Evolutionary conservation across 169 alveolate species (phyloP), one percentile per base, ranked within the genome.

Genomic region (Eimeria necatrix): DNA sequence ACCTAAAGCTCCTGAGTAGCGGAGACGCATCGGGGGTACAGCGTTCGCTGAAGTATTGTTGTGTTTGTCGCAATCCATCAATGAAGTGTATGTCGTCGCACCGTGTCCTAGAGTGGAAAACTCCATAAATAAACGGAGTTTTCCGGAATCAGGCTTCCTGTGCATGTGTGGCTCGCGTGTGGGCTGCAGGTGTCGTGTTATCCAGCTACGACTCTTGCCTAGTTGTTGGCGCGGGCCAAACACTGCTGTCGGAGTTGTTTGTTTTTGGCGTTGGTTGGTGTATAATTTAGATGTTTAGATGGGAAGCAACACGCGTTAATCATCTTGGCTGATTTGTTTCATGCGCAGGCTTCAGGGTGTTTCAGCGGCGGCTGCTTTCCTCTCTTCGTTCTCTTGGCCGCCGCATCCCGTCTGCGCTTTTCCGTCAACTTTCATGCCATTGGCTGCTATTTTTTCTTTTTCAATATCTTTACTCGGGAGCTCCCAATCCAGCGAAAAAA

Each of bases 331-430:
- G 32, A 73, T 73, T 73, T 52, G 84, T 73, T 73, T 73, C 59
- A 73, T 73, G 14, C 59, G 6, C 26, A 41, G 7, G 84, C 12
- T 12, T 10, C 41, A 56, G 88, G 88, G 70, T 78, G 49, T 78
- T 9, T 59, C 49, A 52, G 70, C 88, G 88, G 56, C 68, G 88
- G 88, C 88, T 78, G 71, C 88, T 51, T 78, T 12, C 88, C 16
- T 51, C 49, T 12, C 88, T 6, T 52, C 9, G 53, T 52, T 64
- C n/a, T 53, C 88, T 24, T 46, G 68, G 88, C 70, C 7, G 88
- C 88, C 68, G 70, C 88, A 78, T 59, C 88, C 49, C 46, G 52
- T 78, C 70, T 51, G 53, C 51, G 51, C 12, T 64, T 24, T 22
- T 18, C 26, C 88, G 7, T 20, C 46, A 24, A 4, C 53, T 78